Conservation (phyloP, 2,329 filamentous ascomycete species). For the Dothistroma septosporum region DNA sequence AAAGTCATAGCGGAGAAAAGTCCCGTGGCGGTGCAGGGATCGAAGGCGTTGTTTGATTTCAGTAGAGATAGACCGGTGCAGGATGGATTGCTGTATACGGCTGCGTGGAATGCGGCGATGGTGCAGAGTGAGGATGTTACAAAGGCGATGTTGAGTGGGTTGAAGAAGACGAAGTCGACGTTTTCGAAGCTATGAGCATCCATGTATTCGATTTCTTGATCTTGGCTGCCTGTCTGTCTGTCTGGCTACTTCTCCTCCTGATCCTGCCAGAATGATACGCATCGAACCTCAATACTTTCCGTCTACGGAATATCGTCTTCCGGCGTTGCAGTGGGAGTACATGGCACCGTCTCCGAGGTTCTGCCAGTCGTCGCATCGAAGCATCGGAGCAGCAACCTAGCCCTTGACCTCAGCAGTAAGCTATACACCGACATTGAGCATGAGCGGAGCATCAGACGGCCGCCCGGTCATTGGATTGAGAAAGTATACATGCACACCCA, state of each 20-base stretch:
- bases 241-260: neutral
- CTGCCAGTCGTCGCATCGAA: conserved; percentile 5
- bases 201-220: no score
- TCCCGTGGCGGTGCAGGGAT: conserved; percentile 80
- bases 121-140: conserved; percentile 23
- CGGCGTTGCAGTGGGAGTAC: conserved; percentile 9
- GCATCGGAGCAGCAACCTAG: neutral
- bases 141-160: conserved; percentile 23
- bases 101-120: conserved; percentile 25
- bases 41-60: conserved; percentile 80
- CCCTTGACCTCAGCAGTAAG: no score
- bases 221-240: neutral
- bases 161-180: conserved; percentile 22
- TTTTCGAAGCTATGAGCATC: conserved; percentile 23
- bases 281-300: conserved; percentile 19
- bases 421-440: no score
- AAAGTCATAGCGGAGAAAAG: conserved; percentile 70
- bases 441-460: no score
- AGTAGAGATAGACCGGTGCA: conserved; percentile 70
- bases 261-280: conserved; percentile 15
- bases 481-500: no score
- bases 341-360: neutral
- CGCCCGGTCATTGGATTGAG: no score
- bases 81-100: conserved; percentile 44
- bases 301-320: conserved; percentile 13